Base-by-base conservation (phyloP, 495 filamentous ascomycete genomes). In the Extremus antarcticus region DNA sequence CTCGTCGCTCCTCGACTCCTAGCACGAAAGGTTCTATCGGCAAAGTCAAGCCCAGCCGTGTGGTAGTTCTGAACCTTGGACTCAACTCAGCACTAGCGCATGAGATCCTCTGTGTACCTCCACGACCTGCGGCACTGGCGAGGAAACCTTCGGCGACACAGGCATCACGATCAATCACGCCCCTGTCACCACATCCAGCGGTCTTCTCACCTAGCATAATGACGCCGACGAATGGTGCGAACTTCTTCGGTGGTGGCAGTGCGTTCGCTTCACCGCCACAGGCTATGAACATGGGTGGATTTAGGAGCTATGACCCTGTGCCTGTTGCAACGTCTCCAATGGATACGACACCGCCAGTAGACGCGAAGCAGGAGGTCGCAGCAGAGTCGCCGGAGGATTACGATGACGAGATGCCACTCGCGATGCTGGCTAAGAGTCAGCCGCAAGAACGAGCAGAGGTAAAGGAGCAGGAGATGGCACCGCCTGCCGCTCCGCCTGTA, bases 1-100 rank as follows among this genome's bases (percentile, higher is more conserved):
- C 46, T 23, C 59, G 49, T 20, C 23, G 55, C 47, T 48, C 46
- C 20, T 51, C 56, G 19, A 60, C 57, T 7, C 57, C 57, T 25
- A 50, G 32, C 8, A n/a, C n/a, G n/a, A 7, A 51, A 25, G 25
- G 43, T 15, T 19, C 40, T 39, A 13, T 16, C n/a, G 53, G 15
- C n/a, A 56, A 56, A 32, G 4, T 2, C 3, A 25, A 45, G 17
- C 2, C 19, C 40, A 22, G 43, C 15, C 29, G 19, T 17, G 41
- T 50, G 8, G 47, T 56, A 9, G 56, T 56, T 11, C 40, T 60
- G 24, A 29, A 25, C 15, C 40, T 60, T 22, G 32, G 32, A 2
- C 8, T 13, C 21, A 52, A 41, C n/a, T 13, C 50, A 20, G 32
- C 17, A 20, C 3, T 2, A 7, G 50, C 50, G 29, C 50, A 52